Base-by-base conservation (phyloP, 805 yeast species). In the Metschnikowia arizonensis region DNA sequence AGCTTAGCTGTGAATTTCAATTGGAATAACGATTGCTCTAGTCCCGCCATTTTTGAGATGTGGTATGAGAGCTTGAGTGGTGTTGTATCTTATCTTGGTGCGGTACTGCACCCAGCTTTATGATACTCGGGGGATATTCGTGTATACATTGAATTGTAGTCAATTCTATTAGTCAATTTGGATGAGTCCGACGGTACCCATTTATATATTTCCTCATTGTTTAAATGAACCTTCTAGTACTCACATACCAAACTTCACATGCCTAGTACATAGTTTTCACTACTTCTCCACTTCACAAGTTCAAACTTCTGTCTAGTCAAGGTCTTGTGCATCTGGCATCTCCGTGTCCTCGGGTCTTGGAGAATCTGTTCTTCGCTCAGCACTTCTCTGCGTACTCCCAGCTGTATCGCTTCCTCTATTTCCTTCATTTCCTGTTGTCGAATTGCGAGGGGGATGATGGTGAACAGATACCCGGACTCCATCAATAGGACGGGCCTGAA, bases 1-100 rank as follows among this genome's bases (percentile, higher is more conserved):
- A 87, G 96, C 65, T 93, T 93, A 1, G 98, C 91, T 3, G 99
- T 93, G 66, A 93, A 93, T 73, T 53, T 50, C 34, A 63, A 59
- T 49, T 61, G 65, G 42, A 61, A 61, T 28, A 61, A 55, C 4
- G 64, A 59, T 45, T 61, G 64, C 45, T 61, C 65, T 39, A 61
- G 55, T 7, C 64, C 64, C 8, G 64, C 58, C 65, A 61, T 61
- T 28, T n/a, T n/a, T n/a, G n/a, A n/a, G n/a, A 29, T 9, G 30
- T 3, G 12, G 26, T 6, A 28, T 23, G 19, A 25, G 24, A 25
- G 10, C 12, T 39, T 17, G 18, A 11, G 12, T 19, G 31, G 21
- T 26, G 19, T 25, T 36, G 24, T 36, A 26, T 26, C 42, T 39
- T 39, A 39, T 39, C 42, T 29, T 11, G 14, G 28, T 24, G 34